Conservation (phyloP, 257 asterid genomes). For the Leonotis leonurus region DNA sequence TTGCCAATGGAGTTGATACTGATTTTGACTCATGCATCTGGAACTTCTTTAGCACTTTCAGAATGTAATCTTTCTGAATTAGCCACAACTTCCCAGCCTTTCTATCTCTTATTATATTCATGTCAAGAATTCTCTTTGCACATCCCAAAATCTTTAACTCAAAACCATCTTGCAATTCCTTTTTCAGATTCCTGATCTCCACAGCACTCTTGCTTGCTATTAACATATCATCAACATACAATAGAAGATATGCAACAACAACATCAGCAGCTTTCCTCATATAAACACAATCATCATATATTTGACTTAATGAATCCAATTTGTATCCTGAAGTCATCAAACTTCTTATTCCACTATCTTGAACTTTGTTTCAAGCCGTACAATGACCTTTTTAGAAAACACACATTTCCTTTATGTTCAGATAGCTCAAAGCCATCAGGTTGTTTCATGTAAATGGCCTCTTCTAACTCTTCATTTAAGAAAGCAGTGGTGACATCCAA, state of each 20-base stretch:
- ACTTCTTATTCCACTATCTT: neutral
- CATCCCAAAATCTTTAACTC: neutral
- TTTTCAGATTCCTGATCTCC: no score
- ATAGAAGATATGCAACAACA: neutral
- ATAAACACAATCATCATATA: neutral
- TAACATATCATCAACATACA: neutral
- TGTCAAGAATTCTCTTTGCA: neutral
- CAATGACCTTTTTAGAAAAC: no score
- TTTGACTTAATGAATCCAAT: neutral
- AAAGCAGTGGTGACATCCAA: no score
- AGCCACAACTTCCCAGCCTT: neutral
- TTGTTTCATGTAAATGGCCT: no score
- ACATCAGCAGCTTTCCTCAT: neutral
- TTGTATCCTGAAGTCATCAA: neutral
- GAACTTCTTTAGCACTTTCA: neutral
- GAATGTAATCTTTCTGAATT: neutral
- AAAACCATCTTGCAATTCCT: no score
- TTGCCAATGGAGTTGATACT: neutral
- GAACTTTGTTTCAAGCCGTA: no score
- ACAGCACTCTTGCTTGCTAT: neutral
- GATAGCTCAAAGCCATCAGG: no score
- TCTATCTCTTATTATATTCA: neutral
- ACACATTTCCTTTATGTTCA: no score
- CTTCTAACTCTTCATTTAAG: no score
- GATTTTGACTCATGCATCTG: neutral